Conservation (phyloP, 805 yeast species). For the Maudiozyma pseudohumilis region DNA sequence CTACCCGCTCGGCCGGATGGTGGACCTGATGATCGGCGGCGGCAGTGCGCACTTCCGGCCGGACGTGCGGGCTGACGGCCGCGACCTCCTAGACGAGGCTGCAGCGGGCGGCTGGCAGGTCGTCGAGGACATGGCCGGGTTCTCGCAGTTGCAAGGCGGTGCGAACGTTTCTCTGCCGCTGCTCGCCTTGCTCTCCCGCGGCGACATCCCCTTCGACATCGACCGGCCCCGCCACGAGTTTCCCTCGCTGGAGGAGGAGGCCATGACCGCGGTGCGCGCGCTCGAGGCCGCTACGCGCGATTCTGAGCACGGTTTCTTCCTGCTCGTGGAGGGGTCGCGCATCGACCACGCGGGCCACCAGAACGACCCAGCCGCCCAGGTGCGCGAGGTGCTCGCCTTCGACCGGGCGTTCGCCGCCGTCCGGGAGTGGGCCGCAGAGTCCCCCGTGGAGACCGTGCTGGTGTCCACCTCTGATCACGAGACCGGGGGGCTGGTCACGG, state of each 20-base stretch:
- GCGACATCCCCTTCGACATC: slow-evolving; percentile 75
- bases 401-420: slow-evolving; percentile 75
- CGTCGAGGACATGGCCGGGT: slow-evolving; percentile 48
- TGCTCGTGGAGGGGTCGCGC: slow-evolving; percentile 83
- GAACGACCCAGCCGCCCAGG: slow-evolving; percentile 92
- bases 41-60: slow-evolving; percentile 82
- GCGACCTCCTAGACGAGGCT: slow-evolving; percentile 61
- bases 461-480: slow-evolving; percentile 90
- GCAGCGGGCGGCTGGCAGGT: slow-evolving; percentile 53
- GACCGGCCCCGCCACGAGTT: slow-evolving; percentile 53
- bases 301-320: slow-evolving; percentile 75
- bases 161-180: slow-evolving; percentile 63
- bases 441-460: slow-evolving; percentile 68
- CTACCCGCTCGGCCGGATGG: slow-evolving; percentile 67
- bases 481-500: slow-evolving; percentile 88
- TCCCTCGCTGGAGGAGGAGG: slow-evolving; percentile 77
- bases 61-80: slow-evolving; percentile 46
- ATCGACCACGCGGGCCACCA: slow-evolving; percentile 94
- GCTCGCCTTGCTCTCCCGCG: slow-evolving; percentile 62
- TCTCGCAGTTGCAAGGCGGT: slow-evolving; percentile 50
- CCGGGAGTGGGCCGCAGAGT: slow-evolving; percentile 51
- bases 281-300: slow-evolving; percentile 57
- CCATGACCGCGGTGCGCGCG: slow-evolving; percentile 61
- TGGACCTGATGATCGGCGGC: slow-evolving; percentile 84
- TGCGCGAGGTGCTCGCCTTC: slow-evolving; percentile 79